Evolutionary conservation across 1,139 yeast species (phyloP).

Genomic region (Saccharomyces hybrid): DNA sequence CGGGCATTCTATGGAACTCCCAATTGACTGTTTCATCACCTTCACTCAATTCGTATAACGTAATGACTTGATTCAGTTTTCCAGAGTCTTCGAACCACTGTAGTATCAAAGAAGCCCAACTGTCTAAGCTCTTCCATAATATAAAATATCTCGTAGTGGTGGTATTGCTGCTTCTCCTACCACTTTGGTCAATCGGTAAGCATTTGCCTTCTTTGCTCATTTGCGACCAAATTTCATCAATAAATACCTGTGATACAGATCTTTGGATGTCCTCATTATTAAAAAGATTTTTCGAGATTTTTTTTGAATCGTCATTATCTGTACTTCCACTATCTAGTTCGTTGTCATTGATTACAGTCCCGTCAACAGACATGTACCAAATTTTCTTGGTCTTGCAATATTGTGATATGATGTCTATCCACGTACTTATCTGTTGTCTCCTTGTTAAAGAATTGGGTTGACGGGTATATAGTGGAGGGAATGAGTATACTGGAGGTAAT

Average conservation of each 20-base stretch:
- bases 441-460: slow-evolving; percentile 81
- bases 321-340: slow-evolving; percentile 15
- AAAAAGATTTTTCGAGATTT: slow-evolving; percentile 27
- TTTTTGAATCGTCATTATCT: slow-evolving; percentile 9
- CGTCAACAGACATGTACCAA: slow-evolving; percentile 42
- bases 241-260: slow-evolving; percentile 48
- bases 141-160: slow-evolving; percentile 40
- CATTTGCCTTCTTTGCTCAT: slow-evolving; percentile 46
- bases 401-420: slow-evolving; percentile 49
- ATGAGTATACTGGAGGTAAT: slow-evolving; percentile 68
- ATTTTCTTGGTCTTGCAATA: slow-evolving; percentile 54
- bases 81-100: slow-evolving; percentile 71
- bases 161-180: slow-evolving; percentile 8
- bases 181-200: slow-evolving; percentile 11
- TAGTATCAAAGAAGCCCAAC: slow-evolving; percentile 62
- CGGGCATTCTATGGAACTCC: slow-evolving; percentile 59
- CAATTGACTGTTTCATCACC: slow-evolving; percentile 55
- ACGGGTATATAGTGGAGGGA: slow-evolving; percentile 87
- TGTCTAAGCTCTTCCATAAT: slow-evolving; percentile 64
- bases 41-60: slow-evolving; percentile 67
- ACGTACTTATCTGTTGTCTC: slow-evolving; percentile 57
- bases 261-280: slow-evolving; percentile 31
- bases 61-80: slow-evolving; percentile 68
- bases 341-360: slow-evolving; percentile 36
- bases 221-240: slow-evolving; percentile 47